Conservation (phyloP, 2,329 filamentous ascomycete genomes). For the Volutella citrinella region DNA sequence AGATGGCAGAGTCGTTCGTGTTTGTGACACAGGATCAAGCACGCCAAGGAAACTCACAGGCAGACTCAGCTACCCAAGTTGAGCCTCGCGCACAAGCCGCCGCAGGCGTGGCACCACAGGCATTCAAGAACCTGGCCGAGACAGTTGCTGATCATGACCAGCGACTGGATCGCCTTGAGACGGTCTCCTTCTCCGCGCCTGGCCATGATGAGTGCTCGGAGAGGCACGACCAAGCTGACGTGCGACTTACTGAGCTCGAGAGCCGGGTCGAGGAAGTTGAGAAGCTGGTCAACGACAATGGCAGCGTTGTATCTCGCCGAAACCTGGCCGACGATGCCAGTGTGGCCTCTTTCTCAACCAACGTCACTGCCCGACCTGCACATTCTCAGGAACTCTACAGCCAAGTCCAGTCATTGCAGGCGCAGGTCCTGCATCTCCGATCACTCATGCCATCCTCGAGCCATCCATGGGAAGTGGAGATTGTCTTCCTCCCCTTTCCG, state of each 20-base stretch:
- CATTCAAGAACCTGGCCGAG: constrained; percentile 45
- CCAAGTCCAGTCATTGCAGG: constrained; percentile 49
- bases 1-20: constrained; percentile 23
- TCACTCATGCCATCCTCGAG: constrained; percentile 57
- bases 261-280: constrained; percentile 59
- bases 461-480: constrained; percentile 71
- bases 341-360: constrained; percentile 45
- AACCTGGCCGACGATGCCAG: constrained; percentile 43
- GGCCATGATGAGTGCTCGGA: constrained; percentile 69
- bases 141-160: constrained; percentile 59
- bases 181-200: constrained; percentile 62
- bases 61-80: constrained; percentile 23
- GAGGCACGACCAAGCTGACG: constrained; percentile 63
- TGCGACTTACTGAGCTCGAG: constrained; percentile 68
- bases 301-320: constrained; percentile 38
- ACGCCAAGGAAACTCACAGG: constrained; percentile 15
- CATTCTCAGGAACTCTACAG: constrained; percentile 46
- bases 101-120: constrained; percentile 30
- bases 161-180: constrained; percentile 68
- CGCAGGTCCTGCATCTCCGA: constrained; percentile 55
- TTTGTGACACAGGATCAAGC: constrained; percentile 18
- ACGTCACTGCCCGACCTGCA: constrained; percentile 34
- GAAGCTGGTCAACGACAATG: constrained; percentile 47
- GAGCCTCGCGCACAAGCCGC: constrained; percentile 22
- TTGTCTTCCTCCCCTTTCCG: constrained; percentile 71